phyloP scores from a whole-genome alignment of 1,139 yeast species.

The Nakaseomyces bracarensis region DNA sequence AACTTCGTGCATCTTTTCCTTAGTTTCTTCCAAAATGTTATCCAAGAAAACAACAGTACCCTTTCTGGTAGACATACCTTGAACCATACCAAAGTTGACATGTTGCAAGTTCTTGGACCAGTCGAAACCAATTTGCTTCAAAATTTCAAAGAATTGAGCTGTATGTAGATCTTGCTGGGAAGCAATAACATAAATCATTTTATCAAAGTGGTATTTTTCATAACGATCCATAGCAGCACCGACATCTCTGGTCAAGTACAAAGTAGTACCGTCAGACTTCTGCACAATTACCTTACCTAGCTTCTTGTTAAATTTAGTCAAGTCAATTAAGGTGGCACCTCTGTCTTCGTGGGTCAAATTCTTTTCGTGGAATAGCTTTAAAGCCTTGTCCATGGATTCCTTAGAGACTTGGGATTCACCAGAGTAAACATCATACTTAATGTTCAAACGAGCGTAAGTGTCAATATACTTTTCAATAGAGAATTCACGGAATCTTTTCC shows the following conservation, averaged over 20 bases:
- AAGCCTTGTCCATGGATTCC: constrained; percentile 61
- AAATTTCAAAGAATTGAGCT: constrained; percentile 90
- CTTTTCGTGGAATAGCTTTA: constrained; percentile 54
- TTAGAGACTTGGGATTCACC: constrained; percentile 94
- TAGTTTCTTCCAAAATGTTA: constrained; percentile 87
- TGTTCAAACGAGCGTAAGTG: constrained; percentile 88
- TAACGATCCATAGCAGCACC: constrained; percentile 95
- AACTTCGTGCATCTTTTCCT: constrained; percentile 92
- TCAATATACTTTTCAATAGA: constrained; percentile 79
- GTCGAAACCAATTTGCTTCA: constrained; percentile 83
- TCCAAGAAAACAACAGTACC: constrained; percentile 98
- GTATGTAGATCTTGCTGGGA: constrained; percentile 91
- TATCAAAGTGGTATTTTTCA: constrained; percentile 77
- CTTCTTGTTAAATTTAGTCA: constrained; percentile 80
- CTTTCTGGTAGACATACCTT: constrained; percentile 97
- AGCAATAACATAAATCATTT: constrained; percentile 94
- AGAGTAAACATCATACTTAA: constrained; percentile 75
- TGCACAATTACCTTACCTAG: constrained; percentile 90
- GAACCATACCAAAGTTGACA: constrained; percentile 95
- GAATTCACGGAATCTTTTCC: constrained; percentile 85
- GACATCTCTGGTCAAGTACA: constrained; percentile 91
- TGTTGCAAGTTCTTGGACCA: constrained; percentile 81
- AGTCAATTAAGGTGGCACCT: constrained; percentile 86
- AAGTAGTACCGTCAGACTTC: constrained; percentile 92
- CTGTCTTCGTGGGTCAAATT: constrained; percentile 76